A percentile compares a stretch with the other conserved stretches of the same genome.
Evolutionary conservation across 495 filamentous ascomycete species (phyloP).

Genomic region (Glarea lozoyensis): DNA sequence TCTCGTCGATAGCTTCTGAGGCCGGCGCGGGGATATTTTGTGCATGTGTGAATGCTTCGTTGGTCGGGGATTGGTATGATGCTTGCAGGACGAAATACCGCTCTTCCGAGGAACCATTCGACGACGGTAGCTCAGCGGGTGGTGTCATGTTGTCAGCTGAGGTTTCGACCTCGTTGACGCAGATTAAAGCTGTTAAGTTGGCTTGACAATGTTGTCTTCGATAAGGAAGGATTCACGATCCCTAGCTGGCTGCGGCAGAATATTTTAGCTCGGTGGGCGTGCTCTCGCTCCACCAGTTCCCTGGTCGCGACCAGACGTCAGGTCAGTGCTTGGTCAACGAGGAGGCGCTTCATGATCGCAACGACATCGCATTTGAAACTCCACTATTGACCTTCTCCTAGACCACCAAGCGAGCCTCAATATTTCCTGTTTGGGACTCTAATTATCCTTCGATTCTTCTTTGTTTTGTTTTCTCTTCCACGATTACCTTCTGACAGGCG

Average conservation of each 20-base stretch:
- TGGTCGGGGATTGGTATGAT: conserved; percentile 50
- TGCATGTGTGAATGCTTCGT: conserved; percentile 31
- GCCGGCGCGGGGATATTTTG: conserved; percentile 32
- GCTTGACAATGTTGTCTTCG: too few relatives aligned
- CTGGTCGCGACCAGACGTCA: too few relatives aligned
- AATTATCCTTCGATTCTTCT: not conserved
- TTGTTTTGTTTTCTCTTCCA: not conserved
- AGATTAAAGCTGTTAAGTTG: too few relatives aligned
- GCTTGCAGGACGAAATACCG: conserved; percentile 23
- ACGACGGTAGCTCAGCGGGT: not conserved
- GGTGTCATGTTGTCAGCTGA: not conserved
- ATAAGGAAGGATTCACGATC: too few relatives aligned
- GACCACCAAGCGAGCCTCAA: too few relatives aligned
- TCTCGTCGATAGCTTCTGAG: conserved; percentile 34
- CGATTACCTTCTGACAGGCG: not conserved
- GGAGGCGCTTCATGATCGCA: too few relatives aligned
- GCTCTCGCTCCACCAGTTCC: too few relatives aligned
- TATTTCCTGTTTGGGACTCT: not conserved
- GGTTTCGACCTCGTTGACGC: too few relatives aligned
- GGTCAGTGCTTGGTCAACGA: not conserved
- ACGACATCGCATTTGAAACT: too few relatives aligned
- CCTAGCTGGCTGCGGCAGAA: too few relatives aligned
- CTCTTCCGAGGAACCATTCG: conserved; percentile 10
- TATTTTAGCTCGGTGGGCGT: too few relatives aligned
- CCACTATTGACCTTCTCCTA: too few relatives aligned